Evolutionary conservation across 257 asterid genomes (phyloP), one percentile per base, ranked within the genome.

Genomic region (Solanum arcanum): DNA sequence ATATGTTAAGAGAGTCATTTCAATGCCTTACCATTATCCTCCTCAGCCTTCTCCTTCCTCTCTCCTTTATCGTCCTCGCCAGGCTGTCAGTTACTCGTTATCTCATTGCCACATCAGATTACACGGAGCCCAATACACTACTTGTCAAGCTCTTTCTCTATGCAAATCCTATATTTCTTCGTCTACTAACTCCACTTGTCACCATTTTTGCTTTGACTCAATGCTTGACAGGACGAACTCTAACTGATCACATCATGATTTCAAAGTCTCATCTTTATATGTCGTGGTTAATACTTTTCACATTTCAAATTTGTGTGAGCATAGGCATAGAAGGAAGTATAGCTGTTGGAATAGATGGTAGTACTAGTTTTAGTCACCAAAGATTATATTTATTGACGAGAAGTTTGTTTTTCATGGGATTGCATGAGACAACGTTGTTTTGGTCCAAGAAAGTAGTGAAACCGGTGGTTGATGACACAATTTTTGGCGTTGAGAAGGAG

Each of bases 11-110:
- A 86, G 90, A 91, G 52, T 47, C 90, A 11, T 95, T 92, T 70
- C 95, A 87, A 60, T 90, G 91, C 31, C 83, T 95, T 39, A 89
- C 98, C 23, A 87, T 86, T 75, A 86, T 92, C 83, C 92, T 94
- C 74, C 98, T 95, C 83, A 90, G 94, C 86, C 98, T 95, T 86
- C 96, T 94, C 89, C 95, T 94, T 83, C 98, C 98, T 47, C 94
- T 94, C 83, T 93, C 98, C 0, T 94, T 94, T 84, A 96, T 94
- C 89, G 91, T 94, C 91, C 94, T 94, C 74, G 92, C 97, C 31
- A 92, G 97, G 69, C 88, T 94, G 86, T 88, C 98, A 86, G 88
- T 92, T 27, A 92, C 94, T 1, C 90, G 87, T 7, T 81, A 81
- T 81, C 46, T 81, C 20, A 49, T 47, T 44, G 47, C 94, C 66